phyloP scores from a whole-genome alignment of 768 basidiomycete genomes.

The Leccinum pellstonianum region DNA sequence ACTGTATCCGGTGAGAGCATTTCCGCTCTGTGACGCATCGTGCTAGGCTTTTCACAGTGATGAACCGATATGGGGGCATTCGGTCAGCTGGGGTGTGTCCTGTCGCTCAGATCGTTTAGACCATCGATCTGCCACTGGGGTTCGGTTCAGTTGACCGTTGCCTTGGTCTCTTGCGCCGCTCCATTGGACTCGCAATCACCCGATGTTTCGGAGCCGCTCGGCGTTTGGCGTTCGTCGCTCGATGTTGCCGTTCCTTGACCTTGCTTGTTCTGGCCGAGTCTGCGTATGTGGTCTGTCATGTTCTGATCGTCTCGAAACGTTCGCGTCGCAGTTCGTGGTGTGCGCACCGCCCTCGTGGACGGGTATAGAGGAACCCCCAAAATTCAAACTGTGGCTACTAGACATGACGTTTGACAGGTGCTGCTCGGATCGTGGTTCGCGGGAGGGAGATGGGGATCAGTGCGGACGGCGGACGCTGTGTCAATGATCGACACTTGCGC shows the following conservation, averaged over 20 bases:
- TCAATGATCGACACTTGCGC: conserved; percentile 6
- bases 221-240: background rate
- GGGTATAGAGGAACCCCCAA: background rate
- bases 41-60: conserved; percentile 1
- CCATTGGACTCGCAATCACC: background rate
- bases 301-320: conserved; percentile 4
- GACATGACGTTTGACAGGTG: background rate
- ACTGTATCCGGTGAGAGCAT: background rate
- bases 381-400: background rate
- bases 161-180: background rate
- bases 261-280: background rate
- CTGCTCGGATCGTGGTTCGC: background rate
- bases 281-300: background rate
- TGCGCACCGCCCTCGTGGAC: background rate
- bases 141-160: background rate
- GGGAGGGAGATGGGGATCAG: background rate
- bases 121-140: background rate
- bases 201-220: conserved; percentile 2
- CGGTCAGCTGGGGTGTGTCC: background rate
- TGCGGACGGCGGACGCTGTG: background rate
- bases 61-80: conserved; percentile 15
- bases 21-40: background rate
- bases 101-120: background rate
- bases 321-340: background rate
- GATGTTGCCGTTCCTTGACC: conserved; percentile 6